Evolutionary conservation across 441 rosid species (phyloP).

Genomic region (Eutrema salsugineum): DNA sequence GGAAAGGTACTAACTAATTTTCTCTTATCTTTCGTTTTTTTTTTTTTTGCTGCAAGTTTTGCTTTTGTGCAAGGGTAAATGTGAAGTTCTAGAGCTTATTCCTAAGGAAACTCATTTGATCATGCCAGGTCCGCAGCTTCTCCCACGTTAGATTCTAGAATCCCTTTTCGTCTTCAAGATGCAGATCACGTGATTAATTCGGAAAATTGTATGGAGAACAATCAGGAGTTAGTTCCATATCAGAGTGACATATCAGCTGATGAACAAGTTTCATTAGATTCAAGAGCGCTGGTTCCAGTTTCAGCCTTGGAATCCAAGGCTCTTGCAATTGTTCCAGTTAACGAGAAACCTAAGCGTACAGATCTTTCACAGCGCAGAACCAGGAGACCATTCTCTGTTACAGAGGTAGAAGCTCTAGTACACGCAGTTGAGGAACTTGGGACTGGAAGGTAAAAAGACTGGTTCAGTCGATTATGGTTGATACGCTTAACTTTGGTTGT

Average conservation of each 20-base stretch:
- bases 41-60: neutral
- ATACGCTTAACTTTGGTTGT: neutral
- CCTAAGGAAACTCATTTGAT: conserved; percentile 7
- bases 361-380: conserved; percentile 53
- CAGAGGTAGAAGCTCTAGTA: conserved; percentile 66
- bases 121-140: conserved; percentile 44
- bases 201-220: conserved; percentile 28
- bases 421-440: conserved; percentile 66
- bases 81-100: conserved; percentile 1
- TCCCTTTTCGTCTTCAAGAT: conserved; percentile 32
- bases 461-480: neutral
- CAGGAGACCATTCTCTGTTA: conserved; percentile 62
- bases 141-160: conserved; percentile 36
- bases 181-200: neutral
- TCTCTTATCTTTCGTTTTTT: neutral
- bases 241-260: conserved; percentile 33
- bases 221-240: conserved; percentile 30
- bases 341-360: conserved; percentile 35
- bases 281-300: conserved; percentile 43
- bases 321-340: conserved; percentile 20
- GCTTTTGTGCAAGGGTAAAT: neutral
- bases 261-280: conserved; percentile 28
- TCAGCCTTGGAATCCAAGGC: conserved; percentile 35
- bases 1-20: conserved; percentile 2
- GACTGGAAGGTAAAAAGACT: conserved; percentile 49